Conservation (phyloP, 208 protist genomes). For the Strigomonas galati region DNA sequence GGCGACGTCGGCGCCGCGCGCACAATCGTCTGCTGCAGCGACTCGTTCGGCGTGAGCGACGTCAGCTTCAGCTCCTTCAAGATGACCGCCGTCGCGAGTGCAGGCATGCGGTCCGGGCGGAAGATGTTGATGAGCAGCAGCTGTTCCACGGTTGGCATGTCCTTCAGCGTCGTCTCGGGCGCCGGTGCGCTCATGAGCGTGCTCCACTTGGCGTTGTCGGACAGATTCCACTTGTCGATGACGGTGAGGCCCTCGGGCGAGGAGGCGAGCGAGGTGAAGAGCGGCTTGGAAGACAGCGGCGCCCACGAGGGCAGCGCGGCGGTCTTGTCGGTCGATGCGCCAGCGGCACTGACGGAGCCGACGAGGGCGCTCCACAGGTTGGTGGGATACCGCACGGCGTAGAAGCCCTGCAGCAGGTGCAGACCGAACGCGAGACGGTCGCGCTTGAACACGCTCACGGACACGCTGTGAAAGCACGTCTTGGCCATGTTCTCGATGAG, state of each 20-base stretch:
- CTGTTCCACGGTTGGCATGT: slow-evolving; percentile 86
- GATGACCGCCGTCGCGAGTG: slow-evolving; percentile 68
- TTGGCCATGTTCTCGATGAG: slow-evolving; percentile 62
- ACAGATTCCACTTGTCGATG: slow-evolving; percentile 58
- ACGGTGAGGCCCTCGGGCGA: slow-evolving; percentile 24
- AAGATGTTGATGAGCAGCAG: slow-evolving; percentile 94
- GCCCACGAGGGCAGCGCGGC: slow-evolving; percentile 54
- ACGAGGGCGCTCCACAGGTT: slow-evolving; percentile 88
- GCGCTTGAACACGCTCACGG: slow-evolving; percentile 78
- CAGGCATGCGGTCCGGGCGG: slow-evolving; percentile 94
- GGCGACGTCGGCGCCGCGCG: slow-evolving; percentile 40
- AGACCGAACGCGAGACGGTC: slow-evolving; percentile 94
- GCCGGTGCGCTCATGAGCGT: slow-evolving; percentile 54
- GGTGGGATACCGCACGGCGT: slow-evolving; percentile 69
- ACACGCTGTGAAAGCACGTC: slow-evolving; percentile 67
- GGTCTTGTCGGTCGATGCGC: slow-evolving; percentile 14
- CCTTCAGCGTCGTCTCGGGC: slow-evolving; percentile 65
- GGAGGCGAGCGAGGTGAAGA: slow-evolving; percentile 52
- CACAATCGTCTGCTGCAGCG: slow-evolving; percentile 71
- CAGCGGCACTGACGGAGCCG: slow-evolving; percentile 39
- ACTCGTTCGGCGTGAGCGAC: slow-evolving; percentile 61
- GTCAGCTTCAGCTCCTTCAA: slow-evolving; percentile 58
- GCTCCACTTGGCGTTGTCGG: slow-evolving; percentile 58
- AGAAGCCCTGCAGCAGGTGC: slow-evolving; percentile 89
- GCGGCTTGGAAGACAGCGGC: slow-evolving; percentile 44